phyloP scores from a whole-genome alignment of 2,329 filamentous ascomycete genomes.

The Ceratocystis huliohia region DNA sequence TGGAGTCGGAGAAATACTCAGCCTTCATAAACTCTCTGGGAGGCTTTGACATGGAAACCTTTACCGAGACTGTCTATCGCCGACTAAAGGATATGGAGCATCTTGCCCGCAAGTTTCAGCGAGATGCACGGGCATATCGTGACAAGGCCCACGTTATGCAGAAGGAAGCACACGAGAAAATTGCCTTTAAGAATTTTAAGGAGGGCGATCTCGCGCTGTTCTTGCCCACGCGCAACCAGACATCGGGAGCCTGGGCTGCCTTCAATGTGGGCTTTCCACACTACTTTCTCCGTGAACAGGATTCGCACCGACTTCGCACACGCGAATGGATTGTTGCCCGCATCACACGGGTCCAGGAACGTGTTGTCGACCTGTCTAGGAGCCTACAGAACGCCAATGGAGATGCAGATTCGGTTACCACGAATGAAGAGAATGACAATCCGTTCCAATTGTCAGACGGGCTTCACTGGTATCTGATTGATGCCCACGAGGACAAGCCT shows the following conservation, averaged over 20 bases:
- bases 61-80: constrained; percentile 74
- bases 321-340: constrained; percentile 95
- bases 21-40: constrained; percentile 62
- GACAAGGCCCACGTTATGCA: constrained; percentile 73
- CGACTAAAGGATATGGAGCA: constrained; percentile 89
- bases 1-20: constrained; percentile 59
- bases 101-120: constrained; percentile 83
- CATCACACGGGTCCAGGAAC: constrained; percentile 81
- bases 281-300: constrained; percentile 90
- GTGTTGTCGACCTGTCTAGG: constrained; percentile 82
- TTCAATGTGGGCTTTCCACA: constrained; percentile 97
- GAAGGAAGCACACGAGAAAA: constrained; percentile 85
- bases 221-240: constrained; percentile 85
- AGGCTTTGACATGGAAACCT: constrained; percentile 70
- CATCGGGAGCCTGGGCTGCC: constrained; percentile 88
- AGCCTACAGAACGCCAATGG: constrained; percentile 42
- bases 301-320: constrained; percentile 67
- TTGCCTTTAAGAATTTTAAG: constrained; percentile 90
- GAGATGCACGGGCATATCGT: constrained; percentile 72
- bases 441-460: constrained; percentile 94
- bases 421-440: constrained; percentile 73
- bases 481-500: constrained; percentile 84
- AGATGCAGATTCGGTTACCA: constrained; percentile 38
- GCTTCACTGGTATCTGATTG: constrained; percentile 88
- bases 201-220: constrained; percentile 92